These are phyloP conservation scores for Sedum album DNA, from an alignment of 164 flowering plant species.

Conservation along the genomic window DNA sequence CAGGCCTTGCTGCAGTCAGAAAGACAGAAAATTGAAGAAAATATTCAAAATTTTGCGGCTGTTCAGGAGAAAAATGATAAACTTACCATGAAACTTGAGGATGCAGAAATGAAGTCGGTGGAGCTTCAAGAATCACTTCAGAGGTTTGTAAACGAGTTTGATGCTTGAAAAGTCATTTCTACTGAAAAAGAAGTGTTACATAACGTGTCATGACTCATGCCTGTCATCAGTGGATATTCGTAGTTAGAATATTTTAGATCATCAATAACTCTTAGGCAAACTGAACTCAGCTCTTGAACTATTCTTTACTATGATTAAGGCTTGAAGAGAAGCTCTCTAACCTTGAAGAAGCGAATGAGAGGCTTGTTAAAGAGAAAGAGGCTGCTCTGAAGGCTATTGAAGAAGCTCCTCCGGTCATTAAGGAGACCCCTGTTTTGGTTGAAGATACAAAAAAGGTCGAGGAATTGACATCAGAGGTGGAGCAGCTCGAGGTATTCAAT, in stretches of 20 bases:
- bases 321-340: slow-evolving; percentile 43
- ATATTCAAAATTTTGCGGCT: slow-evolving; percentile 34
- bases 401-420: slow-evolving; percentile 92
- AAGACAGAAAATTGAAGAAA: slow-evolving; percentile 52
- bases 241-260: not conserved
- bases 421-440: slow-evolving; percentile 86
- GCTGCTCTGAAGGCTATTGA: slow-evolving; percentile 92
- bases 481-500: slow-evolving; percentile 61
- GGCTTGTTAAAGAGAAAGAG: slow-evolving; percentile 61
- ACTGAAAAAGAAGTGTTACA: no score
- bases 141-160: not conserved
- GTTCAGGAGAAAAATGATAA: slow-evolving; percentile 58
- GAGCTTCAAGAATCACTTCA: slow-evolving; percentile 88
- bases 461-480: slow-evolving; percentile 71
- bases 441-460: slow-evolving; percentile 85
- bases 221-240: not conserved
- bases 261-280: no score
- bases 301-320: slow-evolving; percentile 31
- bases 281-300: no score
- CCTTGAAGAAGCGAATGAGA: slow-evolving; percentile 75
- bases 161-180: not conserved
- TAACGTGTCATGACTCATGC: not conserved
- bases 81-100: slow-evolving; percentile 56
- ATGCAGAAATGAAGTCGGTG: slow-evolving; percentile 53
- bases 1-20: slow-evolving; percentile 61